Evolutionary conservation across 805 yeast species (phyloP), one percentile per base, ranked within the genome.

Genomic region (Myxozyma lipomycoides): DNA sequence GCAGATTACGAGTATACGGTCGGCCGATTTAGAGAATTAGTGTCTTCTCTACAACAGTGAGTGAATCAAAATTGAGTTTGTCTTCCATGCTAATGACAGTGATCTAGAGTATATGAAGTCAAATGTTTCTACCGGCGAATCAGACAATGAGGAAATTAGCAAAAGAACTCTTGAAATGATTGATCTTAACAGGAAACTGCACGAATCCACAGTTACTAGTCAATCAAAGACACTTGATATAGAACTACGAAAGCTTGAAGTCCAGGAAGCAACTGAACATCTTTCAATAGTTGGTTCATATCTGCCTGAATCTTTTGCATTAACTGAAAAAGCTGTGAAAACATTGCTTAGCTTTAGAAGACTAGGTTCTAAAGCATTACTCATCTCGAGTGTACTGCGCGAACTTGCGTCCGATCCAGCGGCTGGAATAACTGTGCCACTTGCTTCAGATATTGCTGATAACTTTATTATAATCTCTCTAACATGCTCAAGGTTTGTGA

Each of bases 11-110:
- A 55, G 32, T 47, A 56, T 30, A 50, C 51, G 7, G 50, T 58
- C 15, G 45, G 30, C 3, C 43, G 61, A 24, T 64, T 62, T 41
- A 37, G 64, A 6, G 66, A 63, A 26, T 55, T 66, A 4, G 67
- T 67, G 3, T 40, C 60, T 2, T 49, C 56, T 21, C 55, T 66
- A 6, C 63, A 67, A 30, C 32, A 48, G 52, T 49, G 37, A 4
- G 21, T 41, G 34, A 37, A 10, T 15, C 3, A 7, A 2, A 24
- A 25, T 6, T 36, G 22, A 24, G 18, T 40, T 22, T 21, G 40
- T 4, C 36, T 19, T 12, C 17, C 21, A 41, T 7, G 22, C 26
- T 40, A 28, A 28, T 23, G n/a, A 3, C n/a, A 48, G 52, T 5
- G 67, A 65, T 36, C 41, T 62, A n/a, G 61, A 53, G 4, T 41